Percentiles rank a stretch among this genome's conserved stretches.
These are phyloP conservation scores for Cymodocea nodosa DNA, from an alignment of 116 monocot species.

Conservation along the genomic window DNA sequence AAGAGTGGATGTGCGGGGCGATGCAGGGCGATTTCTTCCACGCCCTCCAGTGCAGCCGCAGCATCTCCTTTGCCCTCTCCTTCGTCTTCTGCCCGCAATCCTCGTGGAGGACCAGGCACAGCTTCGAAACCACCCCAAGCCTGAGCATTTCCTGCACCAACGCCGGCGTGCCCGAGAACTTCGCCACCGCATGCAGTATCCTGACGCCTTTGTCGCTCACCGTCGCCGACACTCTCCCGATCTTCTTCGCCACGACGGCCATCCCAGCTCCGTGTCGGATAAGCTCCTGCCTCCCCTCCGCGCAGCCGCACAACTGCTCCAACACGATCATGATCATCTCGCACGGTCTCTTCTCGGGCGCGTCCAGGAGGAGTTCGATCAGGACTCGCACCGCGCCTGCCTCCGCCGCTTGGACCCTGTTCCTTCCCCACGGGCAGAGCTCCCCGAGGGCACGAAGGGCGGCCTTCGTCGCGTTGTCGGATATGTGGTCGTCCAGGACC, in stretches of 20 bases:
- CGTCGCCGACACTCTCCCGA: slow-evolving; percentile 18
- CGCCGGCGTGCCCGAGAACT: slow-evolving; percentile 12
- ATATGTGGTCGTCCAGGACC: slow-evolving; percentile 28
- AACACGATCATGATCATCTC: slow-evolving; percentile 23
- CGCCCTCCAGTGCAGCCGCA: slow-evolving; percentile 17
- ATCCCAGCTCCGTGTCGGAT: slow-evolving; percentile 26
- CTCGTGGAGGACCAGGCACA: slow-evolving; percentile 13
- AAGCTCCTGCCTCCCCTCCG: slow-evolving; percentile 32
- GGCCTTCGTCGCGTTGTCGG: slow-evolving; percentile 25
- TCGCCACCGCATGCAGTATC: slow-evolving; percentile 17
- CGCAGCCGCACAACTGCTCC: slow-evolving; percentile 27
- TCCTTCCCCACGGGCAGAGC: slow-evolving; percentile 25
- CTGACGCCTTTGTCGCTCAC: slow-evolving; percentile 23
- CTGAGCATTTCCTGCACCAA: slow-evolving; percentile 33
- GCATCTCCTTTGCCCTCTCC: slow-evolving; percentile 21
- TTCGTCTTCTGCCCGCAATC: slow-evolving; percentile 14
- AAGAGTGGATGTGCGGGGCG: slow-evolving; percentile 4
- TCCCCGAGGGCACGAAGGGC: slow-evolving; percentile 17
- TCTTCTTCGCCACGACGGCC: slow-evolving; percentile 28
- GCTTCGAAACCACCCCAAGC: slow-evolving; percentile 26
- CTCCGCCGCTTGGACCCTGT: slow-evolving; percentile 13
- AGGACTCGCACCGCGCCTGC: slow-evolving; percentile 16
- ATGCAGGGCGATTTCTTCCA: slow-evolving; percentile 38
- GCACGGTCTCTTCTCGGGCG: neutral
- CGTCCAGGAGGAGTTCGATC: slow-evolving; percentile 22